phyloP scores from a whole-genome alignment of 1,284 basidiomycete species.

The Trichosporon ovoides region DNA sequence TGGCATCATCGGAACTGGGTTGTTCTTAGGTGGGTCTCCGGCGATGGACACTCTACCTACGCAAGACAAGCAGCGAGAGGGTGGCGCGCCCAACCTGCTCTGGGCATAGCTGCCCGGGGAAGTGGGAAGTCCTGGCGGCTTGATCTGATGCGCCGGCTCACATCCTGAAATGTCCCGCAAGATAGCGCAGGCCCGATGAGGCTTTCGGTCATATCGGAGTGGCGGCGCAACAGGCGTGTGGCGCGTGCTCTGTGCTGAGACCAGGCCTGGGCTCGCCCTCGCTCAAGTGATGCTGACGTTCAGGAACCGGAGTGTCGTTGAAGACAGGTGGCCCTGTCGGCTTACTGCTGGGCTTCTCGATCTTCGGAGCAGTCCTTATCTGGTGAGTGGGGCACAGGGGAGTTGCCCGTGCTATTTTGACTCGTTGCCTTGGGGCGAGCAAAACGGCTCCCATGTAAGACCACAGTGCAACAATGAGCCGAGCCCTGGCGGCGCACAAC shows the following conservation, averaged over 20 bases:
- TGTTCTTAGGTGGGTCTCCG: not conserved
- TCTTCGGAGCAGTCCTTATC: conserved; percentile 1
- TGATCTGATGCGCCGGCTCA: too few species aligned
- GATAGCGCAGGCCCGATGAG: too few species aligned
- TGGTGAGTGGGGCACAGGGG: not conserved
- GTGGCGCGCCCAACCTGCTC: too few species aligned
- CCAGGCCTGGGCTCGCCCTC: not conserved
- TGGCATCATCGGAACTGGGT: conserved; percentile 9
- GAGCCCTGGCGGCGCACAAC: not conserved
- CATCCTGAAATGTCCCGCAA: too few species aligned
- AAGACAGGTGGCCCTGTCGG: conserved; percentile 15
- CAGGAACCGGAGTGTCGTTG: not conserved
- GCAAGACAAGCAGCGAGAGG: too few species aligned
- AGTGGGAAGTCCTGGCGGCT: too few species aligned
- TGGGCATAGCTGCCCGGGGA: too few species aligned
- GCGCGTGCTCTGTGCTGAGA: conserved; percentile 6
- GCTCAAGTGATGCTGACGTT: not conserved
- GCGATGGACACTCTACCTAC: not conserved
- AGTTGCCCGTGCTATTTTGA: too few species aligned
- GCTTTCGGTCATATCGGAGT: not conserved
- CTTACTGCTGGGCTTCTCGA: conserved; percentile 13
- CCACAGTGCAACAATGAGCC: not conserved
- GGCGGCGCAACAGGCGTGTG: not conserved
- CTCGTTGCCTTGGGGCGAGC: too few species aligned
- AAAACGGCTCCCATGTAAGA: too few species aligned